Evolutionary conservation across 1,139 yeast species (phyloP).

Genomic region (Taphrina communis): DNA sequence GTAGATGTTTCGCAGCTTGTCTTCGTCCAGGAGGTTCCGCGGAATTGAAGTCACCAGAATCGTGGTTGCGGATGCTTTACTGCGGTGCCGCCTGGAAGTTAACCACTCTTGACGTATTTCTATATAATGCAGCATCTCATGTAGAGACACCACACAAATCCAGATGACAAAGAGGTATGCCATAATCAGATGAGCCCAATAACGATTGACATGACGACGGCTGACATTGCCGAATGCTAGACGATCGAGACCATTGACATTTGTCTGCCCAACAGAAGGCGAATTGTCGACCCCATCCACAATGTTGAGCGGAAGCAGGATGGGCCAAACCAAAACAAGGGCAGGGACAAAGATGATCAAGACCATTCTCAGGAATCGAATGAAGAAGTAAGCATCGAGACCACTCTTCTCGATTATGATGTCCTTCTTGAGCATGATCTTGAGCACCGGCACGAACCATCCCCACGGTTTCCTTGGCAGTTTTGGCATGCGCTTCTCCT

Average conservation of each 20-base stretch:
- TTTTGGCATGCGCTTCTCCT: constrained; percentile 29
- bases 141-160: constrained; percentile 71
- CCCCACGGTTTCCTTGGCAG: constrained; percentile 45
- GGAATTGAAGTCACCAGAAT: constrained; percentile 84
- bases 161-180: constrained; percentile 80
- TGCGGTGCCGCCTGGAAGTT: constrained; percentile 70
- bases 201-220: constrained; percentile 61
- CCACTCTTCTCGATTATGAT: constrained; percentile 77
- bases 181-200: constrained; percentile 83
- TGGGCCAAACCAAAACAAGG: constrained; percentile 71
- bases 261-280: constrained; percentile 49
- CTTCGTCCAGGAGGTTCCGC: constrained; percentile 66
- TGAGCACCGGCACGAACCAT: constrained; percentile 62
- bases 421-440: constrained; percentile 63
- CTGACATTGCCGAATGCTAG: constrained; percentile 80
- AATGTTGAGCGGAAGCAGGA: constrained; percentile 85
- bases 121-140: constrained; percentile 80
- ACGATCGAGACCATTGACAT: constrained; percentile 67
- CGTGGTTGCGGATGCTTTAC: constrained; percentile 66
- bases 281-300: constrained; percentile 63
- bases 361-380: constrained; percentile 74
- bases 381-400: constrained; percentile 77
- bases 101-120: constrained; percentile 83
- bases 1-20: constrained; percentile 64
- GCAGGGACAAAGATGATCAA: constrained; percentile 67